Conservation (phyloP, 805 yeast genomes). For the Lachancea sp. region DNA sequence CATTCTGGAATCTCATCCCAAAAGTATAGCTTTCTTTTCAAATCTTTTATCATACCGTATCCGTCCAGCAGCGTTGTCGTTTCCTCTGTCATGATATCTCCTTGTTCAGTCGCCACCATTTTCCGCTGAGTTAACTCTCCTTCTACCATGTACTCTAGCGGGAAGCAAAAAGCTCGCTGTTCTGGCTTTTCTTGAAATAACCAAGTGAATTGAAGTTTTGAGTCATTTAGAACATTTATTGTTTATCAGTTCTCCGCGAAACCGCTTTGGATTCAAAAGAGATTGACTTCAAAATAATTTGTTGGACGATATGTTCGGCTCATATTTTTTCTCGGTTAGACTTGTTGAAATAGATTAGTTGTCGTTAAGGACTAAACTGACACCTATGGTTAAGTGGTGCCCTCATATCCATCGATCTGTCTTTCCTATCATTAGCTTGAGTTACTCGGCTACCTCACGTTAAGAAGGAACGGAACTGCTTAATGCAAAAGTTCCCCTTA, state of each 20-base stretch:
- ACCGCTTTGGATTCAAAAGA: not conserved
- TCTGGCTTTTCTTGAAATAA: too few species aligned
- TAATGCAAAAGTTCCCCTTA: too few species aligned
- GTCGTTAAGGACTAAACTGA: not conserved
- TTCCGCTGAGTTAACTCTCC: slow-evolving; percentile 3
- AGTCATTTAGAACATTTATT: too few species aligned
- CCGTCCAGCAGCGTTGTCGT: not conserved
- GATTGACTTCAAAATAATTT: not conserved
- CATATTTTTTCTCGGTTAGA: not conserved
- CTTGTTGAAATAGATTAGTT: too few species aligned
- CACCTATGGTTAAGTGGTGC: too few species aligned
- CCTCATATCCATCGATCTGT: too few species aligned
- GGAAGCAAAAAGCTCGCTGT: not conserved
- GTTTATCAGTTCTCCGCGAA: too few species aligned
- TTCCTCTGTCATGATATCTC: slow-evolving; percentile 2
- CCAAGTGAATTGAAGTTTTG: not conserved
- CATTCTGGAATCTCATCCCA: slow-evolving; percentile 57
- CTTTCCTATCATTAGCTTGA: too few species aligned
- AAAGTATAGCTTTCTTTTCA: slow-evolving; percentile 15
- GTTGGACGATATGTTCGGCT: not conserved
- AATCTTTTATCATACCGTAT: not conserved
- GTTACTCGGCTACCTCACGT: too few species aligned
- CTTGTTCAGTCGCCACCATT: not conserved
- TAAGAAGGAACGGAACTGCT: too few species aligned
- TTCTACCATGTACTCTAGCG: not conserved